A percentile compares a stretch with the other conserved stretches of the same genome.
Conservation (phyloP, 331 rosid genomes). For the Arachis monticola region DNA sequence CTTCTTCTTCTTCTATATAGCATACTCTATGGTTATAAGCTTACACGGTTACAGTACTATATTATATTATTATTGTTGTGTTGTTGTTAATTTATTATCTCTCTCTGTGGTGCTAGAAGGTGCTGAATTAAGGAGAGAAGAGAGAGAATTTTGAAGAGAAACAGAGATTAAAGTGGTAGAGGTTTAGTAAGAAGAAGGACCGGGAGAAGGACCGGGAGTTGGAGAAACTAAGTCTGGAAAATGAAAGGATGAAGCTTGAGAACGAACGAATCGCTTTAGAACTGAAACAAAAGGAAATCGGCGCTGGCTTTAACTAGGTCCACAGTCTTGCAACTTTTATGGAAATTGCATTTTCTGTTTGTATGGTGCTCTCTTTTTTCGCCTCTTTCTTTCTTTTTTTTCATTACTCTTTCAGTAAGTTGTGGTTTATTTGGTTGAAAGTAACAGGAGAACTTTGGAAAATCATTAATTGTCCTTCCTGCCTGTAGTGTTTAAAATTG, state of each 20-base stretch:
- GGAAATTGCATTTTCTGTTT: constrained; percentile 17
- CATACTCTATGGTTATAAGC: no score
- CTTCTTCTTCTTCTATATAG: no score
- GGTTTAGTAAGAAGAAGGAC: constrained; percentile 78
- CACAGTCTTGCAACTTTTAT: constrained; percentile 37
- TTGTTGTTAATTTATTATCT: no score
- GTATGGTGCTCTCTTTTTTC: constrained; percentile 31
- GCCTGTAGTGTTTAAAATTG: constrained; percentile 39
- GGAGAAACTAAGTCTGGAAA: constrained; percentile 84
- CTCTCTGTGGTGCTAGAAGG: no score
- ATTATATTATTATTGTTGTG: no score
- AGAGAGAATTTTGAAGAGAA: constrained; percentile 45
- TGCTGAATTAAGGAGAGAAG: no score
- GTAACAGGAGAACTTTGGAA: constrained; percentile 36
- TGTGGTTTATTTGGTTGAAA: constrained; percentile 40
- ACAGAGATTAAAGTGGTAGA: constrained; percentile 86
- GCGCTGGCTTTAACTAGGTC: constrained; percentile 58
- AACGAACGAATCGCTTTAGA: constrained; percentile 78
- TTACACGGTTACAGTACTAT: no score
- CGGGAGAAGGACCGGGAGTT: constrained; percentile 49
- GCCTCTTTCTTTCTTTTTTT: not conserved
- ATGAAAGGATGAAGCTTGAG: constrained; percentile 86
- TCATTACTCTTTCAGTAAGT: constrained; percentile 29
- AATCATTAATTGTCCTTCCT: constrained; percentile 31
- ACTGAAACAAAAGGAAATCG: constrained; percentile 71